Percentiles rank a stretch among this genome's conserved stretches.
phyloP scores from a whole-genome alignment of 305 asterid genomes.

The Withania somnifera region DNA sequence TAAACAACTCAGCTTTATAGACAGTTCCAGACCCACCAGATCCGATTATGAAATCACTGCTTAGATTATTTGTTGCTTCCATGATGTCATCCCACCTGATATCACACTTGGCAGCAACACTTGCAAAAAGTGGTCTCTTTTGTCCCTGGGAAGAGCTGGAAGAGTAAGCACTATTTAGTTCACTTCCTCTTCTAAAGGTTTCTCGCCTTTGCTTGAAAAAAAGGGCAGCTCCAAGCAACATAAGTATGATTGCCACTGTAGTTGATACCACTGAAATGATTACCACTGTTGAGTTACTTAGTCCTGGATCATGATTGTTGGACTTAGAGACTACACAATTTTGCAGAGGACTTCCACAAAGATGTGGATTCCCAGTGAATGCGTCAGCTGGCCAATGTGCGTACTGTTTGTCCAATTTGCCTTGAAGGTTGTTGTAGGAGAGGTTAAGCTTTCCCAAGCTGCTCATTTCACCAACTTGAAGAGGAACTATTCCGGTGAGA shows the following conservation, averaged over 20 bases:
- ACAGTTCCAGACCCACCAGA: conserved; percentile 81
- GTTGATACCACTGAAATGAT: conserved; percentile 52
- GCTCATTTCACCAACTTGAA: conserved; percentile 58
- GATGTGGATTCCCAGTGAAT: conserved; percentile 48
- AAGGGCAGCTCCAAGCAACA: conserved; percentile 54
- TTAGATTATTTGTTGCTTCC: conserved; percentile 83
- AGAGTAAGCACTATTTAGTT: conserved; percentile 37
- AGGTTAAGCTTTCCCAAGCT: conserved; percentile 69
- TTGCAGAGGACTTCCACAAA: conserved; percentile 72
- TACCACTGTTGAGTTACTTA: conserved; percentile 42
- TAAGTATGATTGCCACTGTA: conserved; percentile 29
- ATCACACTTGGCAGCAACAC: conserved; percentile 38
- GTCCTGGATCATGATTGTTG: conserved; percentile 9
- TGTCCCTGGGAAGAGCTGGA: conserved; percentile 63
- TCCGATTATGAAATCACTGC: conserved; percentile 74
- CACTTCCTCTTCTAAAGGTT: conserved; percentile 28
- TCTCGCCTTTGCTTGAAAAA: conserved; percentile 55
- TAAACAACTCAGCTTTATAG: conserved; percentile 59
- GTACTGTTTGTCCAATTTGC: conserved; percentile 52
- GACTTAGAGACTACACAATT: conserved; percentile 31
- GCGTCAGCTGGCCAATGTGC: conserved; percentile 65
- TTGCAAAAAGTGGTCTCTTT: conserved; percentile 46
- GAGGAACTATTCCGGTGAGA: conserved; percentile 60
- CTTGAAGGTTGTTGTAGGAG: conserved; percentile 61
- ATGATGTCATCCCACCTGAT: conserved; percentile 72